Percentiles rank a stretch among this genome's conserved stretches.
phyloP scores from a whole-genome alignment of 768 basidiomycete genomes.

The Kwoniella sp. region DNA sequence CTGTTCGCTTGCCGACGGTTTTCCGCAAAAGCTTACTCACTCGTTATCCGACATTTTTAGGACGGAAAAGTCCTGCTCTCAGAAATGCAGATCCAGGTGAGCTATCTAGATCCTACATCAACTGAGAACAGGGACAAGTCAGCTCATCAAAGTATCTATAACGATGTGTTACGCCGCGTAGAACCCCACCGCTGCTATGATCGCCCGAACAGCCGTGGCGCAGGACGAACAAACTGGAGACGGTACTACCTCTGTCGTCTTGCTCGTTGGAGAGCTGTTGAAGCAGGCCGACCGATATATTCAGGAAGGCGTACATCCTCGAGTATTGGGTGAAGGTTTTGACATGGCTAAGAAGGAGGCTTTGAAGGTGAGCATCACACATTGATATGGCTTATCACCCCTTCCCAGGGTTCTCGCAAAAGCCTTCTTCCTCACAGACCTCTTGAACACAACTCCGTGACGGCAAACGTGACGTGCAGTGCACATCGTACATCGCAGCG shows the following conservation, averaged over 20 bases:
- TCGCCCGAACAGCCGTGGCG: constrained; percentile 95
- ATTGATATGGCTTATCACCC: background rate
- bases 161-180: constrained; percentile 22
- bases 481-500: too few relatives aligned
- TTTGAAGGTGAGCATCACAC: constrained; percentile 62
- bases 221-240: constrained; percentile 99
- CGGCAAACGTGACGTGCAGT: too few relatives aligned
- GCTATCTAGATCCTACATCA: constrained; percentile 4
- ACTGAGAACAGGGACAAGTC: too few relatives aligned
- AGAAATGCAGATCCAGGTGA: constrained; percentile 90
- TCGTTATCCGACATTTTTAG: too few relatives aligned
- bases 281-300: constrained; percentile 98
- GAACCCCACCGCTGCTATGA: constrained; percentile 99
- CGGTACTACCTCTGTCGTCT: constrained; percentile 93
- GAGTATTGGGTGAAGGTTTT: constrained; percentile 91
- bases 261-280: constrained; percentile 90
- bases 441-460: too few relatives aligned
- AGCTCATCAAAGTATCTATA: too few relatives aligned
- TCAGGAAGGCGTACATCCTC: constrained; percentile 96
- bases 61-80: constrained; percentile 97
- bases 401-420: too few relatives aligned
- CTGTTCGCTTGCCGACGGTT: too few relatives aligned
- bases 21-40: too few relatives aligned
- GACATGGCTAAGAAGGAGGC: constrained; percentile 98
- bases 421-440: too few relatives aligned